These are phyloP conservation scores for Aureobasidium sp. DNA, from an alignment of 2,329 filamentous ascomycete species.

Conservation along the genomic window DNA sequence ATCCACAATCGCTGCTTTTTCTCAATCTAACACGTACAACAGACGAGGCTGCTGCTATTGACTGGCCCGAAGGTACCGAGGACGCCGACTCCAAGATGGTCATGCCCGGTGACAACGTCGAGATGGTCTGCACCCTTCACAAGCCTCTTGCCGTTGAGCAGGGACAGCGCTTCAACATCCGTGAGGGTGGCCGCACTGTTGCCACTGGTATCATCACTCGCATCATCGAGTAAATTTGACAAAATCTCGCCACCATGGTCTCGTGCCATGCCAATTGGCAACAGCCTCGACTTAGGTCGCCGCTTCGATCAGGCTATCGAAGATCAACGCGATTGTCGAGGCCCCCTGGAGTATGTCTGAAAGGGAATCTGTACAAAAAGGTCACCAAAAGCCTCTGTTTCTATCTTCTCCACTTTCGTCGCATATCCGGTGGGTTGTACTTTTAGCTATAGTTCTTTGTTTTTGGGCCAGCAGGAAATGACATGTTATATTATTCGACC, in stretches of 20 bases:
- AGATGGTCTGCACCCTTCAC: slow-evolving; percentile 87
- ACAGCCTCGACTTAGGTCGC: background rate
- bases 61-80: slow-evolving; percentile 77
- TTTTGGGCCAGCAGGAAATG: slow-evolving; percentile 10
- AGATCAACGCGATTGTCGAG: background rate
- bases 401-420: slow-evolving; percentile 11
- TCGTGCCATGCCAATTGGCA: background rate
- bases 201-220: slow-evolving; percentile 35
- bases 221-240: slow-evolving; percentile 28
- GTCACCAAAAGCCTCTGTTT: slow-evolving; percentile 13
- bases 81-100: slow-evolving; percentile 70
- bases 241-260: background rate
- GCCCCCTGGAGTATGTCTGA: background rate
- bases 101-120: slow-evolving; percentile 97
- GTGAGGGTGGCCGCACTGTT: slow-evolving; percentile 74
- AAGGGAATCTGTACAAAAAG: slow-evolving; percentile 14
- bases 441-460: slow-evolving; percentile 14
- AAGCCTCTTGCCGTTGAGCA: slow-evolving; percentile 80
- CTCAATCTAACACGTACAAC: background rate
- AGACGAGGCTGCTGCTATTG: slow-evolving; percentile 66
- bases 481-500: slow-evolving; percentile 10
- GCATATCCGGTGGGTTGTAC: slow-evolving; percentile 11
- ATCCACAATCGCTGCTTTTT: background rate
- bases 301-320: slow-evolving; percentile 11
- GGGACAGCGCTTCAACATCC: slow-evolving; percentile 95